Evolutionary conservation across 2,329 filamentous ascomycete genomes (phyloP).

Genomic region (Hansfordia pulvinata): DNA sequence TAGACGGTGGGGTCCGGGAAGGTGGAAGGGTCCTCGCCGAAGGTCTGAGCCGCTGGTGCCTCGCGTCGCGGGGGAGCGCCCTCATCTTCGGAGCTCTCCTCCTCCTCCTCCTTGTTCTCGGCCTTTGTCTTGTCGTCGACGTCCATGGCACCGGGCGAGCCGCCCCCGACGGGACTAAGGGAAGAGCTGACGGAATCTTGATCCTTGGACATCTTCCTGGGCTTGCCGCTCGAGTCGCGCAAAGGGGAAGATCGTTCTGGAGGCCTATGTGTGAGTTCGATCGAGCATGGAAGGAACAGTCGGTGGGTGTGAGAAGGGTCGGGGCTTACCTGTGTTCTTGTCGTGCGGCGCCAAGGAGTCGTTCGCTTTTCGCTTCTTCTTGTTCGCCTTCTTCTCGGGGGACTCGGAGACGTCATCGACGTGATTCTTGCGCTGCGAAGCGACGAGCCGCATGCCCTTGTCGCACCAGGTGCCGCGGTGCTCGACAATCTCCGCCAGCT

Average conservation of each 20-base stretch:
- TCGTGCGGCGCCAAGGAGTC: slow-evolving; percentile 45
- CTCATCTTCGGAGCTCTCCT: slow-evolving; percentile 44
- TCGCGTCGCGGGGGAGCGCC: slow-evolving; percentile 47
- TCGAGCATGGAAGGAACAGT: slow-evolving; percentile 1
- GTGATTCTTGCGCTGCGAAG: slow-evolving; percentile 49
- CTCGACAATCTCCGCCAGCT: slow-evolving; percentile 53
- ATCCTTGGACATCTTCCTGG: slow-evolving; percentile 34
- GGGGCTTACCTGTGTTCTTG: slow-evolving; percentile 14
- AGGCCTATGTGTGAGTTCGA: slow-evolving; percentile 7
- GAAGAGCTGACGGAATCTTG: slow-evolving; percentile 45
- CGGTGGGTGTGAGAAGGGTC: slow-evolving; percentile 1
- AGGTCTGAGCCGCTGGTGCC: slow-evolving; percentile 70
- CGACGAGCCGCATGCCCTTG: slow-evolving; percentile 58
- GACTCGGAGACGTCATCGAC: slow-evolving; percentile 34
- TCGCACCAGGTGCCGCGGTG: slow-evolving; percentile 56
- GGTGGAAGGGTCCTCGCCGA: slow-evolving; percentile 83
- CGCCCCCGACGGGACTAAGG: slow-evolving; percentile 38
- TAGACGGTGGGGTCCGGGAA: slow-evolving; percentile 89
- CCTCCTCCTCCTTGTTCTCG: slow-evolving; percentile 29
- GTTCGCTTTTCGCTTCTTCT: slow-evolving; percentile 67
- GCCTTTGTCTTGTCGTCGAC: slow-evolving; percentile 37
- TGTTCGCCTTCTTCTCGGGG: slow-evolving; percentile 45
- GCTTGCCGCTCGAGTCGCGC: slow-evolving; percentile 31
- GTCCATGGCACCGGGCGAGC: slow-evolving; percentile 42
- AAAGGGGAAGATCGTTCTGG: slow-evolving; percentile 40